Evolutionary conservation across 2,329 filamentous ascomycete genomes (phyloP).

Genomic region (Fusarium xylarioides): DNA sequence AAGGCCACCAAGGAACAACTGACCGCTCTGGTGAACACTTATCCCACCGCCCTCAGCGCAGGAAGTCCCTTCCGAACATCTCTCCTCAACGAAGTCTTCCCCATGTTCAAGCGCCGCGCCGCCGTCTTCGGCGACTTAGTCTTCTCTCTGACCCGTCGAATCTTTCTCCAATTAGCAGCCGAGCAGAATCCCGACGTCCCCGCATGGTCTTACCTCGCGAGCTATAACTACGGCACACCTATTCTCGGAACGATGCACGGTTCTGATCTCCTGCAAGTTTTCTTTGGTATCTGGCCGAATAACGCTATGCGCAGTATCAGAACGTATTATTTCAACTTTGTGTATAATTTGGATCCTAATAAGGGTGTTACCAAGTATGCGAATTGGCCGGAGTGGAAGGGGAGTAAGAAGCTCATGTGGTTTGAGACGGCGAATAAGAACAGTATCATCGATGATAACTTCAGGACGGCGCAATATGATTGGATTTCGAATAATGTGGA

Average conservation of each 20-base stretch:
- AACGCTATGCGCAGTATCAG: conserved; percentile 68
- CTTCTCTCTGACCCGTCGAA: conserved; percentile 76
- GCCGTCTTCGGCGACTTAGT: conserved; percentile 79
- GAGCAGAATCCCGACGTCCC: conserved; percentile 66
- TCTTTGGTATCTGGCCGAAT: conserved; percentile 70
- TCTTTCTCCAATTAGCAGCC: conserved; percentile 63
- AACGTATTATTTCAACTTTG: conserved; percentile 77
- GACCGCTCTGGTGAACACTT: conserved; percentile 66
- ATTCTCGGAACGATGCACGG: conserved; percentile 81
- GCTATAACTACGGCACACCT: conserved; percentile 76
- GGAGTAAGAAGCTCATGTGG: conserved; percentile 59
- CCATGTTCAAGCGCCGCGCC: conserved; percentile 79
- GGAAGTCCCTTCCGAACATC: conserved; percentile 79
- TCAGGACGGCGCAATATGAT: conserved; percentile 45
- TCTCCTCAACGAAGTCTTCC: conserved; percentile 75
- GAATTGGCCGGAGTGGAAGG: conserved; percentile 55
- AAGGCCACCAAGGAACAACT: conserved; percentile 62
- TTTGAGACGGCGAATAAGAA: conserved; percentile 50
- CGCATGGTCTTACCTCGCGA: conserved; percentile 78
- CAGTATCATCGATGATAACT: conserved; percentile 49
- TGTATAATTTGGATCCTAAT: conserved; percentile 77
- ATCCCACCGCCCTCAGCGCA: conserved; percentile 62
- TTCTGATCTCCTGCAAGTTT: conserved; percentile 74
- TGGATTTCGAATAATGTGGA: conserved; percentile 42
- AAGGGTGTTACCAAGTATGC: conserved; percentile 52